A percentile compares a stretch with the other conserved stretches of the same genome.
phyloP scores from a whole-genome alignment of 441 rosid species.

The Biscutella auriculata region DNA sequence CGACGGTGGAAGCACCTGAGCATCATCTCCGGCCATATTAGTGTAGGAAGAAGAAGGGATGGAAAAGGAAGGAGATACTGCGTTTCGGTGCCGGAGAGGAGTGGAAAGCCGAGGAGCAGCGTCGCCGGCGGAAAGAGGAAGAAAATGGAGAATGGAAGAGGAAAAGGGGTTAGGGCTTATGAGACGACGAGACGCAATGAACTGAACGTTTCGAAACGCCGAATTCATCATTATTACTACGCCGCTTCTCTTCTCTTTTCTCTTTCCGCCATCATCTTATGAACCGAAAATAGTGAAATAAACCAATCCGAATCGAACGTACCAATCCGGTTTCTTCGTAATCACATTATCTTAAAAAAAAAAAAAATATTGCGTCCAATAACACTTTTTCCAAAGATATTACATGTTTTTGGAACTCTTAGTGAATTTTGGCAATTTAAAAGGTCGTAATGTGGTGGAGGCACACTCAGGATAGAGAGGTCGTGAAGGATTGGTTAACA shows the following conservation, averaged over 20 bases:
- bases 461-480: no score
- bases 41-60: slow-evolving; percentile 14
- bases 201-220: slow-evolving; percentile 43
- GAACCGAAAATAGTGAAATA: background rate
- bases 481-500: no score
- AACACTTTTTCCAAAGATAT: no score
- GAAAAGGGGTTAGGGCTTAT: slow-evolving; percentile 39
- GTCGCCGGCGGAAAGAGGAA: slow-evolving; percentile 12
- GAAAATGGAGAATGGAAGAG: slow-evolving; percentile 17
- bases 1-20: slow-evolving; percentile 12
- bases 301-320: slow-evolving; percentile 9
- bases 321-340: no score
- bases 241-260: background rate
- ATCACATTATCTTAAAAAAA: no score
- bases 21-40: slow-evolving; percentile 33
- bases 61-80: slow-evolving; percentile 8
- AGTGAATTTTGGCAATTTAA: no score
- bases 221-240: slow-evolving; percentile 31
- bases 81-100: slow-evolving; percentile 8
- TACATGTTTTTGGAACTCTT: no score
- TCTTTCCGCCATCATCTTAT: background rate
- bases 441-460: no score
- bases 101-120: slow-evolving; percentile 7
- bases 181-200: slow-evolving; percentile 21
- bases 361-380: no score